Evolutionary conservation across 139 green algal species (phyloP).

Genomic region (Chlorella sp.): DNA sequence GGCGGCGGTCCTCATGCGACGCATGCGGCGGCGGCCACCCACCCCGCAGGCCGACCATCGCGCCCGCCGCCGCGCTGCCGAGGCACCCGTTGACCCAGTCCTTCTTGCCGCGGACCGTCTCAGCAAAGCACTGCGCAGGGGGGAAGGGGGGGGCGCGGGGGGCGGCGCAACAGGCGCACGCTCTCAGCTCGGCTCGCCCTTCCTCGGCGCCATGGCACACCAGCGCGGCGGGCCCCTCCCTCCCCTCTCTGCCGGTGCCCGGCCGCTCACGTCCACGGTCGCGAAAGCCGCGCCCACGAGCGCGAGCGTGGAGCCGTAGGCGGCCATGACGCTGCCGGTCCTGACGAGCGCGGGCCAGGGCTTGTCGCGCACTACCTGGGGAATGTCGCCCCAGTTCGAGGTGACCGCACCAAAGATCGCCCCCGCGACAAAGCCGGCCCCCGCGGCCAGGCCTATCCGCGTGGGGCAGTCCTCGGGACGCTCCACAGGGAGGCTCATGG

Average conservation of each 20-base stretch:
- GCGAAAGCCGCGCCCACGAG: constrained; percentile 41
- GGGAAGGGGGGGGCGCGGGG: too few species aligned
- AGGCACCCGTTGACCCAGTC: constrained; percentile 51
- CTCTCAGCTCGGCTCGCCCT: too few species aligned
- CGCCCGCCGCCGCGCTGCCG: constrained; percentile 37
- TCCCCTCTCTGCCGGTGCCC: too few species aligned
- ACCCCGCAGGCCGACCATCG: constrained; percentile 44
- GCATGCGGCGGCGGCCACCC: neutral
- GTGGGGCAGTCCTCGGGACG: constrained; percentile 27
- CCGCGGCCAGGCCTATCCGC: constrained; percentile 15
- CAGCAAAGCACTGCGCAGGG: constrained; percentile 33
- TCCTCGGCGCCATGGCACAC: too few species aligned
- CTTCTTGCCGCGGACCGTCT: constrained; percentile 50
- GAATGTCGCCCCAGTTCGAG: constrained; percentile 58
- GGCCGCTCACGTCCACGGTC: constrained; percentile 32
- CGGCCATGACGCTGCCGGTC: constrained; percentile 52
- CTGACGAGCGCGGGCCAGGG: constrained; percentile 53
- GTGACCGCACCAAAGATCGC: constrained; percentile 42
- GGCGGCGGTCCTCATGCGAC: neutral
- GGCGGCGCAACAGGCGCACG: too few species aligned
- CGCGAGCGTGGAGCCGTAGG: constrained; percentile 51
- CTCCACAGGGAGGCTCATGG: constrained; percentile 24
- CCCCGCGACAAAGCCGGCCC: constrained; percentile 34
- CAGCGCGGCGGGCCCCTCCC: too few species aligned
- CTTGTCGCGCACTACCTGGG: constrained; percentile 49